Evolutionary conservation across 2,329 filamentous ascomycete genomes (phyloP).

Genomic region (Colletotrichum filicis): DNA sequence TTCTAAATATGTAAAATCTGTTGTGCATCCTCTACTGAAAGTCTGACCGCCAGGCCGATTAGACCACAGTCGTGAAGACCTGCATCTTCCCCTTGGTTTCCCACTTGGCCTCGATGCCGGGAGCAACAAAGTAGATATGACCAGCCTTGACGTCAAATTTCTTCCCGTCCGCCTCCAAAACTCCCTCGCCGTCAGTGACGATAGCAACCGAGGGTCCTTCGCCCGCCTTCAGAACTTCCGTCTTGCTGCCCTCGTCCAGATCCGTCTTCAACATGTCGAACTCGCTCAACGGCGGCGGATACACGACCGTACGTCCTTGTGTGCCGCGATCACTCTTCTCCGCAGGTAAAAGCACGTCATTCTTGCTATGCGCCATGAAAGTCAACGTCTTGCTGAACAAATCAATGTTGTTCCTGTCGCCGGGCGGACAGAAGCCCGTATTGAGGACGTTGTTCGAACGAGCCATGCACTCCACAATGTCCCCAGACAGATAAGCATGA

Average conservation of each 20-base stretch:
- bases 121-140: slow-evolving; percentile 74
- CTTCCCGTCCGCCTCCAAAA: slow-evolving; percentile 63
- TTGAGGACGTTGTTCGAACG: slow-evolving; percentile 80
- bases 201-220: slow-evolving; percentile 73
- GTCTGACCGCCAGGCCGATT: background rate
- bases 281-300: slow-evolving; percentile 75
- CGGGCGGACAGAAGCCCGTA: slow-evolving; percentile 76
- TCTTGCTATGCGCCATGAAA: slow-evolving; percentile 69
- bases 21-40: background rate
- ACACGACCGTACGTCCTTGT: slow-evolving; percentile 71
- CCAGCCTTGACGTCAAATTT: slow-evolving; percentile 68
- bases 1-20: background rate
- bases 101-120: slow-evolving; percentile 52
- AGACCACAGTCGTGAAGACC: slow-evolving; percentile 48
- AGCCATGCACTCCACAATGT: slow-evolving; percentile 85
- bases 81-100: slow-evolving; percentile 47
- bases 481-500: slow-evolving; percentile 77
- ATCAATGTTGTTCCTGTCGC: slow-evolving; percentile 72
- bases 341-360: slow-evolving; percentile 64
- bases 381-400: slow-evolving; percentile 72
- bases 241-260: slow-evolving; percentile 67
- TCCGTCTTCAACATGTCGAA: slow-evolving; percentile 75
- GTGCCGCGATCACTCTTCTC: slow-evolving; percentile 52
- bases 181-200: slow-evolving; percentile 68
- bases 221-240: slow-evolving; percentile 65